Base-by-base conservation (phyloP, 2,329 filamentous ascomycete genomes). In the Xylariaceae sp. region DNA sequence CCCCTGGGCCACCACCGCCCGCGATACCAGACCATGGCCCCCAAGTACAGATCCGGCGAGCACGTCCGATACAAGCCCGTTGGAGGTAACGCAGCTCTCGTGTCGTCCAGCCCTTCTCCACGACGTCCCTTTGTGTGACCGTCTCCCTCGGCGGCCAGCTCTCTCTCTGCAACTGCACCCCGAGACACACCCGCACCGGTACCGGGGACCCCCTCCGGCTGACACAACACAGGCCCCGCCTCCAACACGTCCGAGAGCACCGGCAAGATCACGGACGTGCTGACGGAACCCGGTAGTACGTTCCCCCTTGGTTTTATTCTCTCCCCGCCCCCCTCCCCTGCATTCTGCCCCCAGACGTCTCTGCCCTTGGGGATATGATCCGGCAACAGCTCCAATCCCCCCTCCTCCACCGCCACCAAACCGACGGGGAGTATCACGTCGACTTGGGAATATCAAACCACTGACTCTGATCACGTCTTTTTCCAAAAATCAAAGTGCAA, bases 21-120 rank as follows among this genome's bases (percentile, higher is more conserved):
- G n/a, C n/a, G n/a, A n/a, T n/a, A n/a, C n/a, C n/a, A n/a, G n/a
- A n/a, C n/a, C n/a, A n/a, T n/a, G n/a, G n/a, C 48, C n/a, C 44
- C 42, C 13, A 45, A 45, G 29, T 50, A 45, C 37, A 38, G 39
- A 24, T 35, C n/a, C 21, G 46, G 49, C 23, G 36, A 52, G 19
- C 24, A 31, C n/a, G 47, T 52, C 16, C 45, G 46, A 21, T 52
- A 52, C 41, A 50, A 52, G 47, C 46, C 49, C 19, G 45, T 50
- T 11, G 49, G 49, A 37, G 47, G 44, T 45, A 23, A 27, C n/a
- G 44, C 15, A 8, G 21, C 12, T 23, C 21, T 12, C 21, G 8
- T 23, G 10, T 10, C 12, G 32, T 6, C 17, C 11, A 4, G n/a
- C 10, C 5, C 11, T 19, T 18, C 18, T 12, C 3, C 19, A 9